Evolutionary conservation across 805 yeast species (phyloP).

Genomic region (Candida nanaspora): DNA sequence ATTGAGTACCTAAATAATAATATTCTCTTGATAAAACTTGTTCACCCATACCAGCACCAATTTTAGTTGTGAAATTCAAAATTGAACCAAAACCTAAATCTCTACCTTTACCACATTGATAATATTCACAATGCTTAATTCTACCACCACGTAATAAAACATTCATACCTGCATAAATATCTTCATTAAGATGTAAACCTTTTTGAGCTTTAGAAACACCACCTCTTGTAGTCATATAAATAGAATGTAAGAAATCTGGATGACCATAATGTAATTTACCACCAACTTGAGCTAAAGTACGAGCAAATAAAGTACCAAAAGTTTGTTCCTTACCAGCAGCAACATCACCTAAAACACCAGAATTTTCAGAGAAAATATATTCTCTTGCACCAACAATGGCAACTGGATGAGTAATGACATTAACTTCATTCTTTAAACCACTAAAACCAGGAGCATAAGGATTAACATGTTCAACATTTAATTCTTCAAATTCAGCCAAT

Average conservation of each 20-base stretch:
- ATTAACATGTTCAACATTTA: constrained; percentile 66
- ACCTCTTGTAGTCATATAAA: constrained; percentile 79
- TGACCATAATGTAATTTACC: constrained; percentile 86
- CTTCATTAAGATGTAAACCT: constrained; percentile 81
- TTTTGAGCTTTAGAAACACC: constrained; percentile 85
- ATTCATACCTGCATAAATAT: constrained; percentile 84
- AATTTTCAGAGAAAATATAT: constrained; percentile 78
- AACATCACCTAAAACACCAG: constrained; percentile 81
- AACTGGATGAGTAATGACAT: constrained; percentile 42
- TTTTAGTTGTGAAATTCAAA: constrained; percentile 77
- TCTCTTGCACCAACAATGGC: constrained; percentile 87
- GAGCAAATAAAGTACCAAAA: constrained; percentile 76
- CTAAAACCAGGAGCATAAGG: constrained; percentile 67
- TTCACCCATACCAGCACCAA: constrained; percentile 94
- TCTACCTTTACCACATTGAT: constrained; percentile 88
- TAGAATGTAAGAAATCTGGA: constrained; percentile 74
- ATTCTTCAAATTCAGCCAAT: constrained; percentile 77
- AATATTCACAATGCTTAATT: constrained; percentile 80
- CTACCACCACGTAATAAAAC: constrained; percentile 80
- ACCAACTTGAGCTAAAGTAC: constrained; percentile 79
- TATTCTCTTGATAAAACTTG: constrained; percentile 82
- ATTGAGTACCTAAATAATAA: constrained; percentile 72
- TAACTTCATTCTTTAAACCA: constrained; percentile 34
- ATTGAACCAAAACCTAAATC: constrained; percentile 84
- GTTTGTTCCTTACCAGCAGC: constrained; percentile 92